Percentiles rank a stretch among this genome's conserved stretches.
These are phyloP conservation scores for Maudiozyma humilis DNA, from an alignment of 1,139 yeast genomes.

Conservation along the genomic window DNA sequence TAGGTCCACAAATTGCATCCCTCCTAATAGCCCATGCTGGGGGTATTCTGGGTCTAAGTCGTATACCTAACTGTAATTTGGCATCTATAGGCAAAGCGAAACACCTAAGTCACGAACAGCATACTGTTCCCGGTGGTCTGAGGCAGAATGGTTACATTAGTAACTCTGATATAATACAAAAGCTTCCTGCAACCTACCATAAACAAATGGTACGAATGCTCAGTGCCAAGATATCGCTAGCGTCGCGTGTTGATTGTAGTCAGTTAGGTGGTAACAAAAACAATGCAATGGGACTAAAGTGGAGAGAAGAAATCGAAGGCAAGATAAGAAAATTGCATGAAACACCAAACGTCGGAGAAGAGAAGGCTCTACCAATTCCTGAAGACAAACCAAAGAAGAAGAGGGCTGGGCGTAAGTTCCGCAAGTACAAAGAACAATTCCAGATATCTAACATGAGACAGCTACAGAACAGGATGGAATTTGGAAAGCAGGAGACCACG, in stretches of 20 bases:
- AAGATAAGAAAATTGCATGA: conserved; percentile 65
- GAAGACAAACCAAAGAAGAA: conserved; percentile 68
- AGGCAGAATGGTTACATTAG: conserved; percentile 62
- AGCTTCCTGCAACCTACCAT: conserved; percentile 47
- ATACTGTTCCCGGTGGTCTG: conserved; percentile 39
- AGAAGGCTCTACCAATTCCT: conserved; percentile 80
- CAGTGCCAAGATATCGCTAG: conserved; percentile 71
- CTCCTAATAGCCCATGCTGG: conserved; percentile 66
- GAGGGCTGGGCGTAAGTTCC: conserved; percentile 75
- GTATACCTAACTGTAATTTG: conserved; percentile 75
- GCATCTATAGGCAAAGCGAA: conserved; percentile 65
- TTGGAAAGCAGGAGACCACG: conserved; percentile 66
- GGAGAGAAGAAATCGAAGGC: conserved; percentile 49
- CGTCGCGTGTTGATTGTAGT: conserved; percentile 67
- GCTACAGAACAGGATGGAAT: conserved; percentile 77
- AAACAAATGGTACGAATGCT: conserved; percentile 70
- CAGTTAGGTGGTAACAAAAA: conserved; percentile 31
- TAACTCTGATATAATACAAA: conserved; percentile 44
- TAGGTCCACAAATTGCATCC: conserved; percentile 70
- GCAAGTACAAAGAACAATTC: conserved; percentile 75
- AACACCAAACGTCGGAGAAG: conserved; percentile 64
- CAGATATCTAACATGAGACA: conserved; percentile 73
- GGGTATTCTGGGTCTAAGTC: conserved; percentile 59
- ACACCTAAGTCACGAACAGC: conserved; percentile 39
- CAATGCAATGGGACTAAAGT: conserved; percentile 51